Base-by-base conservation (phyloP, 2,329 filamentous ascomycete genomes). In the Colletotrichum spaethianum region DNA sequence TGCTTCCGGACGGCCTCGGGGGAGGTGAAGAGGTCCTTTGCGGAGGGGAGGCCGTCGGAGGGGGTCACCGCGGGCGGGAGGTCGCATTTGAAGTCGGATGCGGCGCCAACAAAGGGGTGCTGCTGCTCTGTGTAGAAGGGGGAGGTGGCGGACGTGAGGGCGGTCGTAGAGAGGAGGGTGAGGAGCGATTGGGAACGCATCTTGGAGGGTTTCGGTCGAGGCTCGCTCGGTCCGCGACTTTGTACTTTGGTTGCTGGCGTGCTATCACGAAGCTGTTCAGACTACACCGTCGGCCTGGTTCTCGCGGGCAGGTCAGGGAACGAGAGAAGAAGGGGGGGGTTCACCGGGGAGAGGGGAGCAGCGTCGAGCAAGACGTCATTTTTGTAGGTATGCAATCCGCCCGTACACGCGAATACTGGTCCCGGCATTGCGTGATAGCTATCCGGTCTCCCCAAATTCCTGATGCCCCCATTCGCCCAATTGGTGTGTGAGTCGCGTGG, bases 1-100 rank as follows among this genome's bases (percentile, higher is more conserved):
- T 87, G 86, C 48, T 76, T 83, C 2, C 76, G 70, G 6, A 84
- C 72, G 1, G 82, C 82, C 9, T 78, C 77, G 14, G 78, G 64
- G 50, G 79, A 79, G 0, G 77, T 77, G 61, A 83, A 84, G 1
- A 84, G 75, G 12, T 77, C 73, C 0, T 75, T 52, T 0, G 78
- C 78, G 0, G 79, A 80, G 0, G 80, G 81, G 33, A 84, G 73
- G 2, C 78, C 79, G 48, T 84, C 82, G 1, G 67, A 55, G 1
- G 82, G 82, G 7, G 77, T 73, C 4, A 84, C 74, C 8, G 77
- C 74, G 0, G 81, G 80, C 1, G 82, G 80, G 16, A 84, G 74
- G 12, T 82, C 76, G 70, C 82, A 84, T 8, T 74, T 70, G 46
- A 81, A 79, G 44, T 57, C 73, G 48, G 74, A 64, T 2, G 50